Evolutionary conservation across 495 filamentous ascomycete species (phyloP), one percentile per base, ranked within the genome.

Genomic region (Bryoglossum gracile): DNA sequence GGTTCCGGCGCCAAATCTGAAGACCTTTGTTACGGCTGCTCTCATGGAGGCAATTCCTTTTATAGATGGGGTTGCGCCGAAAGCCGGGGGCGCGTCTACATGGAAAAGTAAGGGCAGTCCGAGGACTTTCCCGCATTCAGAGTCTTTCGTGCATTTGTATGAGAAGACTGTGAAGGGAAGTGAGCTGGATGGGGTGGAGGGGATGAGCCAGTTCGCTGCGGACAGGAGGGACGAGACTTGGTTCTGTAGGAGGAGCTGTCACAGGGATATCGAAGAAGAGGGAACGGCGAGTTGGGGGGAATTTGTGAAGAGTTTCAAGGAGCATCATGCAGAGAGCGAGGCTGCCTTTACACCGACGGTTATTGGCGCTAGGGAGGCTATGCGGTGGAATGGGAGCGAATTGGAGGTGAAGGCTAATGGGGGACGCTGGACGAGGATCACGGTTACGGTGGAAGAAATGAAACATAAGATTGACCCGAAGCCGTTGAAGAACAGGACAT

Each of bases 291-390:
- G 63, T 17, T 86, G 76, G 71, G 63, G 50, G 0, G 87, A 91
- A 53, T 89, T 91, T 53, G 67, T 73, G 18, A 50, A 52, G 0
- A 76, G 73, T 26, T 64, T 89, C 54, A 72, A 78, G 53, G 63
- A 70, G 10, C 62, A 78, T 40, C 87, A 91, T 64, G 75, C 75
- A 4, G 65, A 75, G 63, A 72, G 84, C 51, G 87, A 94, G 65
- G 72, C 65, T 59, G 75, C 75, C 34, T 89, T 86, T 61, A 92
- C 85, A 25, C 84, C 84, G 11, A 74, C 72, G 44, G 76, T 88
- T 6, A 66, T 78, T n/a, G 70, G 68, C 16, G 72, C 75, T 18
- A 66, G 74, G 40, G 55, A 67, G 43, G 62, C 81, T 17, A 53
- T 78, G 56, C 58, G 63, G 10, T 86, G 82, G 82, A 61, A 71